Evolutionary conservation across 2,329 filamentous ascomycete species (phyloP).

Genomic region (Phyllosticta capitalensis): DNA sequence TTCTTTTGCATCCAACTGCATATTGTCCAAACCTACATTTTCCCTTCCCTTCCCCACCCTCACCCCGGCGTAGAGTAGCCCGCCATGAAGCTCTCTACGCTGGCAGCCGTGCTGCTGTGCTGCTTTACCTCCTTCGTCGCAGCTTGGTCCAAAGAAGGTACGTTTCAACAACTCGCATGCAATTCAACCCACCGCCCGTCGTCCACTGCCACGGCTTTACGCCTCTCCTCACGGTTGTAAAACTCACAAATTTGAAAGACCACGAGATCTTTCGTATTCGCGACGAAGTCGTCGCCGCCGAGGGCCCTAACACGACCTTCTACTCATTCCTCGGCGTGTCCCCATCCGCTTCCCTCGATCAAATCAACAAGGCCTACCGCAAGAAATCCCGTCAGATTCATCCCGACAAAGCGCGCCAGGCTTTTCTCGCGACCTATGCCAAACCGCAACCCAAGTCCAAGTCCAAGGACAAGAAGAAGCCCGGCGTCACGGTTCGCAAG

Average conservation of each 20-base stretch:
- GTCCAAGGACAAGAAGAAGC: slow-evolving; percentile 38
- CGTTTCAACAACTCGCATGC: slow-evolving; percentile 17
- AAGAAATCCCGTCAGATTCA: slow-evolving; percentile 76
- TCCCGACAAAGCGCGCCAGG: slow-evolving; percentile 89
- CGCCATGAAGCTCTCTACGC: slow-evolving; percentile 59
- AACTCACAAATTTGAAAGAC: slow-evolving; percentile 47
- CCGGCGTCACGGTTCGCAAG: slow-evolving; percentile 58
- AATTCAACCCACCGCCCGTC: neutral
- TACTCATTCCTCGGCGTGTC: slow-evolving; percentile 83
- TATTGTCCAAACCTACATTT: slow-evolving; percentile 6
- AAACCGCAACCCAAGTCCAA: slow-evolving; percentile 27
- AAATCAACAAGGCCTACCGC: slow-evolving; percentile 90
- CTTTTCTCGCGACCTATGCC: slow-evolving; percentile 61
- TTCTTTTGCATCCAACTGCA: neutral
- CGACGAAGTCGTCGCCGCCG: slow-evolving; percentile 69
- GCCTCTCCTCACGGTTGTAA: neutral
- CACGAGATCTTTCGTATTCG: slow-evolving; percentile 95
- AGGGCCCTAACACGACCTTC: slow-evolving; percentile 75
- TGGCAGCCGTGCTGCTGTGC: slow-evolving; percentile 59
- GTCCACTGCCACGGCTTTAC: neutral
- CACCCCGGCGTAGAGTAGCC: neutral
- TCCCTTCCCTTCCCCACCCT: neutral
- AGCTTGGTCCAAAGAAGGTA: slow-evolving; percentile 83
- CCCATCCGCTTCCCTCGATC: slow-evolving; percentile 65
- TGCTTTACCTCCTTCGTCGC: slow-evolving; percentile 56